Evolutionary conservation across 148 eudicot genomes (phyloP).

Genomic region (Amaranthus hypochondriacus): DNA sequence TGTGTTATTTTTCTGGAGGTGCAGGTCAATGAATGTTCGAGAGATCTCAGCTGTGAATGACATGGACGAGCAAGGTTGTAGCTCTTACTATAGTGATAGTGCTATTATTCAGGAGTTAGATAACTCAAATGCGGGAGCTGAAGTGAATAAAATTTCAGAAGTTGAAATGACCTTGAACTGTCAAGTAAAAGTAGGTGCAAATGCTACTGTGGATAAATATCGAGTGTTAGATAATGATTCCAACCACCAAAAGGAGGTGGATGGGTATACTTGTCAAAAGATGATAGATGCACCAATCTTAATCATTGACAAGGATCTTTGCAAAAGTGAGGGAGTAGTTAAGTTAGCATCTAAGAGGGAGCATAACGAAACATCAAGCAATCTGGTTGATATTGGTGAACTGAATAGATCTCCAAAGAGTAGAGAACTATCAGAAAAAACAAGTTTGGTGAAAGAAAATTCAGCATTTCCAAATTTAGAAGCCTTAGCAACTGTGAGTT

Average conservation of each 20-base stretch:
- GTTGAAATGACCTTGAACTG: not conserved
- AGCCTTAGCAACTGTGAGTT: no score
- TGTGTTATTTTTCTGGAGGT: no score
- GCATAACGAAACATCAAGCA: not conserved
- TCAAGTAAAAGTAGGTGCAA: not conserved
- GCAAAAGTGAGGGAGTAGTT: not conserved
- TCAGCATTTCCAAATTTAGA: not conserved
- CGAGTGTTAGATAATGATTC: not conserved
- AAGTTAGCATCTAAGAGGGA: not conserved
- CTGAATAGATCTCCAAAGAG: not conserved
- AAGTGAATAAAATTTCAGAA: not conserved
- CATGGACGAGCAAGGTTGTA: no score
- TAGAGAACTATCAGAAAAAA: not conserved
- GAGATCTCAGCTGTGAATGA: no score
- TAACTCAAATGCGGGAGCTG: not conserved
- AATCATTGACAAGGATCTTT: not conserved
- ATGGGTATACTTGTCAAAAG: not conserved
- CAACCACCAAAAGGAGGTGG: not conserved
- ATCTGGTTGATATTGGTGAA: not conserved
- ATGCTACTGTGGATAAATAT: not conserved
- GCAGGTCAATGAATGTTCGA: no score
- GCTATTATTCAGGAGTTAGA: no score
- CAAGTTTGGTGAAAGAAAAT: not conserved
- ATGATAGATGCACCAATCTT: not conserved
- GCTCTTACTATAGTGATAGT: no score